Percentiles rank a stretch among this genome's conserved stretches.
Evolutionary conservation across 352 stramenopile species (phyloP).

Genomic region (Globisporangium rhizosaccharum): DNA sequence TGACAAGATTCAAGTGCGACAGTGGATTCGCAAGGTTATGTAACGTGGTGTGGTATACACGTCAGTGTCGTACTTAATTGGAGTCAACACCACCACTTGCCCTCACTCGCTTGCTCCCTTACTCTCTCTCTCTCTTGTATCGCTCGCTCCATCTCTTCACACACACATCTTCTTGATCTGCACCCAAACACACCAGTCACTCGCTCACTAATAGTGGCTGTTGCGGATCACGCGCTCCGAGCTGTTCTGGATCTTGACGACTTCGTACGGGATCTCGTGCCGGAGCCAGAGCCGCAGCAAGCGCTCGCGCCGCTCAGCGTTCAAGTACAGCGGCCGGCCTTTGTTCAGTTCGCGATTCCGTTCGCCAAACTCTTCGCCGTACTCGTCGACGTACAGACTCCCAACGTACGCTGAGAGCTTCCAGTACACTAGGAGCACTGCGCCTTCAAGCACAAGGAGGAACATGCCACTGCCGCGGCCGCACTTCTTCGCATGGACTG

Average conservation of each 20-base stretch:
- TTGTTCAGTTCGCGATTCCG: constrained; percentile 79
- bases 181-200: constrained; percentile 1
- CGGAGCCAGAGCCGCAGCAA: constrained; percentile 71
- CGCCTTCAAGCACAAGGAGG: constrained; percentile 75
- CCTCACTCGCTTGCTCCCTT: neutral
- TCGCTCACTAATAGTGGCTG: constrained; percentile 63
- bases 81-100: too few relatives aligned
- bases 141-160: neutral
- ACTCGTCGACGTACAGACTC: constrained; percentile 85
- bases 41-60: too few relatives aligned
- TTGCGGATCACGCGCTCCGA: constrained; percentile 86
- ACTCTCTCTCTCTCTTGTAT: neutral
- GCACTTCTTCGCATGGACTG: constrained; percentile 82
- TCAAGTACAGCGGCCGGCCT: constrained; percentile 74
- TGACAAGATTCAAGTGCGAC: too few relatives aligned
- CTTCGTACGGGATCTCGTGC: constrained; percentile 83
- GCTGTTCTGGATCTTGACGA: constrained; percentile 87
- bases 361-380: constrained; percentile 85
- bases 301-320: constrained; percentile 60
- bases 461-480: constrained; percentile 80
- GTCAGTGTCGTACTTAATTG: too few relatives aligned
- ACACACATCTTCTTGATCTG: neutral
- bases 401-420: constrained; percentile 81
- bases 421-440: constrained; percentile 82
- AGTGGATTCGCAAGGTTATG: too few relatives aligned